Conservation (phyloP, 179 eudicot species). For the Actinidia polygama region DNA sequence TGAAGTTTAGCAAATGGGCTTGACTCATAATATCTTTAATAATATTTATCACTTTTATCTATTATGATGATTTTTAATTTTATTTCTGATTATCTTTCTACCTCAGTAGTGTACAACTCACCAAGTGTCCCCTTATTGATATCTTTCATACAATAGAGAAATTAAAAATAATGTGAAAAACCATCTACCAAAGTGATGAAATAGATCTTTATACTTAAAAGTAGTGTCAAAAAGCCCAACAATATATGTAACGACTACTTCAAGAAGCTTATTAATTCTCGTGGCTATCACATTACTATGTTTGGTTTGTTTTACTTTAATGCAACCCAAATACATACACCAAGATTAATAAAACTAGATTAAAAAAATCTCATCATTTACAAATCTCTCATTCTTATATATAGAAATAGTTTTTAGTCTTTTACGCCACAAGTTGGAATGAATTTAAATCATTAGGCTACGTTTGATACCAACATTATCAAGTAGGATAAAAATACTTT, state of each 20-base stretch:
- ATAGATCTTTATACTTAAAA: not conserved
- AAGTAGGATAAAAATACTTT: too few species aligned
- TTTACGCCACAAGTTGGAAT: too few species aligned
- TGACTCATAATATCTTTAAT: too few species aligned
- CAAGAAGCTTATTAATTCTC: not conserved
- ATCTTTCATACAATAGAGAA: not conserved
- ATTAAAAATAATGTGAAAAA: too few species aligned
- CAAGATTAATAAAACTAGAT: too few species aligned
- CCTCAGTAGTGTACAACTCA: not conserved
- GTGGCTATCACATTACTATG: not conserved
- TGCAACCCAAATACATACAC: too few species aligned
- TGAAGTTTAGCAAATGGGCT: too few species aligned
- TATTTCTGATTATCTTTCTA: not conserved
- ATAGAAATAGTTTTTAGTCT: too few species aligned
- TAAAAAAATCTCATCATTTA: not conserved
- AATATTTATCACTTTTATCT: not conserved
- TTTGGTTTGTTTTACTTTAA: too few species aligned
- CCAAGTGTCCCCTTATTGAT: not conserved
- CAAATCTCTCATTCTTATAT: not conserved
- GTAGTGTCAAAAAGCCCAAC: not conserved
- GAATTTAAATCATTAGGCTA: too few species aligned
- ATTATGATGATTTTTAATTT: not conserved
- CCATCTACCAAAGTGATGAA: not conserved
- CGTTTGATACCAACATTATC: too few species aligned
- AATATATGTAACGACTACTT: too few species aligned